Evolutionary conservation across 768 basidiomycete genomes (phyloP).

Genomic region (Fistulinella prunicolor): DNA sequence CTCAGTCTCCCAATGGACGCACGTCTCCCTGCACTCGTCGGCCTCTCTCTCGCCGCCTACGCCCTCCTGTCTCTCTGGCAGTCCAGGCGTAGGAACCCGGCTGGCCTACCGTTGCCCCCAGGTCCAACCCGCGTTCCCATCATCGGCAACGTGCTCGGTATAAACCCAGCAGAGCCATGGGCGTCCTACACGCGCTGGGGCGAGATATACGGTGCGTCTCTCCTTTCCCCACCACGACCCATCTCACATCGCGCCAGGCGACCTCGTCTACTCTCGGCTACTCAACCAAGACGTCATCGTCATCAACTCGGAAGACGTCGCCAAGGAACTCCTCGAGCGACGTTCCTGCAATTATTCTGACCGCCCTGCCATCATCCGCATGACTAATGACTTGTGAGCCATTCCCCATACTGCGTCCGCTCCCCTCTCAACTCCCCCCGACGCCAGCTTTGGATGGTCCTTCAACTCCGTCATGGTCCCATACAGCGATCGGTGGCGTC

Average conservation of each 20-base stretch:
- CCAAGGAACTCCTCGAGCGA: conserved; percentile 43
- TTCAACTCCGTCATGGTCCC: conserved; percentile 30
- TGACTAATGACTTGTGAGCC: conserved; percentile 31
- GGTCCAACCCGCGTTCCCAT: conserved; percentile 48
- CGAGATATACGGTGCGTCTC: conserved; percentile 24
- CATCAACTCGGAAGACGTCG: conserved; percentile 39
- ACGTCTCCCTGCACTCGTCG: conserved; percentile 11
- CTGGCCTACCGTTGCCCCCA: conserved; percentile 39
- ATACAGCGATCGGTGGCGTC: conserved; percentile 28
- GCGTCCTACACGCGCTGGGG: conserved; percentile 32
- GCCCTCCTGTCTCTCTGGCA: conserved; percentile 9
- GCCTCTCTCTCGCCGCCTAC: conserved; percentile 2
- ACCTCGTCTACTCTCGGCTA: conserved; percentile 36
- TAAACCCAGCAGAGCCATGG: conserved; percentile 31
- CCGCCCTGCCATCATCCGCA: conserved; percentile 30
- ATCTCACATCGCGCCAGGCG: conserved; percentile 20
- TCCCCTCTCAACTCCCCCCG: neutral
- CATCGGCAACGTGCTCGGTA: conserved; percentile 29
- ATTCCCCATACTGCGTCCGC: neutral
- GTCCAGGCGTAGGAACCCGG: conserved; percentile 2
- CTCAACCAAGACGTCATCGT: conserved; percentile 38
- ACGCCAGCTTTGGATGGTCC: conserved; percentile 26
- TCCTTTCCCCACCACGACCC: neutral
- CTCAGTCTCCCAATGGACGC: conserved; percentile 9
- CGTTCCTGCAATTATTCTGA: conserved; percentile 46